phyloP scores from a whole-genome alignment of 805 yeast species.

The Wickerhamomyces pijperi region DNA sequence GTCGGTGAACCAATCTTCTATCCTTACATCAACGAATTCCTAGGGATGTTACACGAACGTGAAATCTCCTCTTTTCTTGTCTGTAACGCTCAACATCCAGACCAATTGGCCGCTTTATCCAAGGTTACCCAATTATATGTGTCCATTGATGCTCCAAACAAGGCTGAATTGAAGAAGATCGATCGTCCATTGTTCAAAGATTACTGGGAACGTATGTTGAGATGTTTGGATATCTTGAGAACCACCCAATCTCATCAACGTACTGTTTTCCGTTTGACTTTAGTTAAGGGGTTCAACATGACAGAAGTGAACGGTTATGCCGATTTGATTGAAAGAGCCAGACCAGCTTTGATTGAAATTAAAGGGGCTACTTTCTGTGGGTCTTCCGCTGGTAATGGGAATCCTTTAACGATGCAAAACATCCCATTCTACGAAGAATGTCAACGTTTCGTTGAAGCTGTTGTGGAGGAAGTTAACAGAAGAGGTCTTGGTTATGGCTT shows the following conservation, averaged over 20 bases:
- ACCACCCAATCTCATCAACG: slow-evolving; percentile 73
- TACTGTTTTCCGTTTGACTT: slow-evolving; percentile 81
- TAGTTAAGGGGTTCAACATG: slow-evolving; percentile 90
- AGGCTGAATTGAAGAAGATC: slow-evolving; percentile 64
- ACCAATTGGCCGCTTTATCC: slow-evolving; percentile 52
- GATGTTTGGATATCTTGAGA: slow-evolving; percentile 69
- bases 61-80: slow-evolving; percentile 81
- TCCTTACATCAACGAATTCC: slow-evolving; percentile 81
- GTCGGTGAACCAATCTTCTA: slow-evolving; percentile 95
- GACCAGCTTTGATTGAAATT: slow-evolving; percentile 82
- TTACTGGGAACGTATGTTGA: slow-evolving; percentile 81
- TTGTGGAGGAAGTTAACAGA: slow-evolving; percentile 47
- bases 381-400: slow-evolving; percentile 70
- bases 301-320: slow-evolving; percentile 73
- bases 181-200: slow-evolving; percentile 86
- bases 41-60: slow-evolving; percentile 66
- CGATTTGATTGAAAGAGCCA: slow-evolving; percentile 70
- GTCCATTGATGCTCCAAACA: slow-evolving; percentile 89
- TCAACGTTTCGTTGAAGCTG: slow-evolving; percentile 53
- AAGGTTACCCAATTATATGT: slow-evolving; percentile 88
- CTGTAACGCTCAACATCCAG: slow-evolving; percentile 95
- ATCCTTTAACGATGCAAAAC: slow-evolving; percentile 88
- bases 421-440: slow-evolving; percentile 93
- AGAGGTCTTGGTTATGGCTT: slow-evolving; percentile 69
- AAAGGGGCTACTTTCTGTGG: slow-evolving; percentile 97